Percentiles rank a stretch among this genome's conserved stretches.
Conservation (phyloP, 1,284 basidiomycete species). For the Boletus nobilissimus region DNA sequence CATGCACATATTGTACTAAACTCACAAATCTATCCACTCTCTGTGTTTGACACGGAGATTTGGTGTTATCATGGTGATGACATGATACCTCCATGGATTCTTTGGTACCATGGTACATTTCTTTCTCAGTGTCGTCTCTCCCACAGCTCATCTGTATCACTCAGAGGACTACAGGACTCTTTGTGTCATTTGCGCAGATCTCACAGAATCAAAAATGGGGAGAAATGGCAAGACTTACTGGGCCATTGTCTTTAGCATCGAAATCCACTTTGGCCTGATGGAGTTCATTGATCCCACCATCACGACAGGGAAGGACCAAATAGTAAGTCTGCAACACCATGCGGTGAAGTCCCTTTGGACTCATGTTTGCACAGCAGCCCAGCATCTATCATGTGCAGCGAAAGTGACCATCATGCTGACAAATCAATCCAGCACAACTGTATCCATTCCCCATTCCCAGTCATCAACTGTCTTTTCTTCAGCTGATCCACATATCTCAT, state of each 20-base stretch:
- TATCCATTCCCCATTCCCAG: too few species aligned
- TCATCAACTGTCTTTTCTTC: too few species aligned
- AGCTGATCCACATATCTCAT: too few species aligned
- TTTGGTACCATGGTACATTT: conserved; percentile 63
- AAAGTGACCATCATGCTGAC: conserved; percentile 75
- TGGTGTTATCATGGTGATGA: conserved; percentile 82
- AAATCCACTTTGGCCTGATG: conserved; percentile 82
- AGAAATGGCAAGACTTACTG: conserved; percentile 75
- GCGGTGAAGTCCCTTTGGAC: neutral
- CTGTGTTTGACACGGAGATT: conserved; percentile 82
- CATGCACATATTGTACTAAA: conserved; percentile 82
- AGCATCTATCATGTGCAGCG: conserved; percentile 81
- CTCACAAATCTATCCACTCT: conserved; percentile 77
- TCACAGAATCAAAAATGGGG: conserved; percentile 73
- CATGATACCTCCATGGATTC: conserved; percentile 75
- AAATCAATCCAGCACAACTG: too few species aligned
- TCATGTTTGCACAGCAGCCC: conserved; percentile 62
- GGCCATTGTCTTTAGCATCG: conserved; percentile 83
- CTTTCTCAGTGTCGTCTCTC: neutral
- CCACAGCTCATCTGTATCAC: neutral
- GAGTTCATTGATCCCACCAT: conserved; percentile 62
- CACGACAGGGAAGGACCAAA: conserved; percentile 62
- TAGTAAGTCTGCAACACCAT: conserved; percentile 59
- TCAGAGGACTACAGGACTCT: conserved; percentile 77
- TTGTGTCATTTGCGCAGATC: conserved; percentile 78